Evolutionary conservation across 441 rosid species (phyloP), one percentile per base, ranked within the genome.

Genomic region (Gossypium lobatum): DNA sequence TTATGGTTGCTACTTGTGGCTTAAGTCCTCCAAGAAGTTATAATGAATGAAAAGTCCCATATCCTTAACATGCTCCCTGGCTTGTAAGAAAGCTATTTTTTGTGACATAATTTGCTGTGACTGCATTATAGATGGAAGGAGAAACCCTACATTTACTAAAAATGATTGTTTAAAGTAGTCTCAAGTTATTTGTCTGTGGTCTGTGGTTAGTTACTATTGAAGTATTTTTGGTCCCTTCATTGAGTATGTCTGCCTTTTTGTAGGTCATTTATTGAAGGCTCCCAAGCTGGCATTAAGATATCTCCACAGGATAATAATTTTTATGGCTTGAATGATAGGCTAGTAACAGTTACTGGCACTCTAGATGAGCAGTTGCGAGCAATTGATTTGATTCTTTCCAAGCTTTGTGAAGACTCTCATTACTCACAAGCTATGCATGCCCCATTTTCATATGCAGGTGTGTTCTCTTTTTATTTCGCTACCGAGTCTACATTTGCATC

Each of bases 201-300:
- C 6, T 20, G 31, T 42, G 31, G 4, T 18, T 10, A 18, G 53
- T 37, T 39, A 20, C 28, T 4, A 20, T 23, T 23, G 25, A 70
- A 46, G 58, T 48, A 25, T 46, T 66, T 46, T 46, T 66, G 31
- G 75, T 54, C 75, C 55, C 4, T 25, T 20, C 1, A 23, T 31
- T 53, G 45, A 42, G 46, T 50, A 4, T 59, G 31, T 21, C 54
- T 83, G 26, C 65, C 53, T 71, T 73, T 59, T 4, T 77, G 74
- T 84, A 95, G 98, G 91, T 95, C 98, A 70, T 95, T 95, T 81
- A 93, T 93, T 74, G 99, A 95, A 73, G 97, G 89, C 25, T 95
- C 98, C 76, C 93, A 88, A 83, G 99, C 99, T 76, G 86, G 90
- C 79, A 95, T 95, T 78, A 95, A 93, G 86, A 91, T 95, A 81